Evolutionary conservation across 2,329 filamentous ascomycete species (phyloP).

Genomic region (Mycosphaerelloides madeirae): DNA sequence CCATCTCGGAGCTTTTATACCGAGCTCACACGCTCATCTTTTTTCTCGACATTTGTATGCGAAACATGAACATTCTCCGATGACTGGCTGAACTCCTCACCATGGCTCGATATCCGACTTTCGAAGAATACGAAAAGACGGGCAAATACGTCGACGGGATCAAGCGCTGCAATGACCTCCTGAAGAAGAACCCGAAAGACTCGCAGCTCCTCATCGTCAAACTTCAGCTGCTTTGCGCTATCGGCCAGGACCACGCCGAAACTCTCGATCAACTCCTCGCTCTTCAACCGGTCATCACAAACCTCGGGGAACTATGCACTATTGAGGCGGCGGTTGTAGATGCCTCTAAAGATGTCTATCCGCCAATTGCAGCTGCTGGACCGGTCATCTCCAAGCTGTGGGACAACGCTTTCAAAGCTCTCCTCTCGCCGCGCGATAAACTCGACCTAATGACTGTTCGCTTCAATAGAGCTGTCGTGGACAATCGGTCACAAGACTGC

Average conservation of each 20-base stretch:
- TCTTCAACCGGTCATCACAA: constrained; percentile 23
- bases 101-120: constrained; percentile 33
- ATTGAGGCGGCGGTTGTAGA: constrained; percentile 29
- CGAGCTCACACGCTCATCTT: too few relatives aligned
- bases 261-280: constrained; percentile 23
- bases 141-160: constrained; percentile 30
- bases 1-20: too few relatives aligned
- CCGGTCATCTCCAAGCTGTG: constrained; percentile 30
- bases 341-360: constrained; percentile 22
- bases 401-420: constrained; percentile 28
- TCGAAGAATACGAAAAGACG: constrained; percentile 28
- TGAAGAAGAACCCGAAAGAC: constrained; percentile 28
- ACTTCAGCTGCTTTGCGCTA: constrained; percentile 26
- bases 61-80: too few relatives aligned
- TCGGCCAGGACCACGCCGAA: constrained; percentile 16
- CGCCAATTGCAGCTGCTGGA: constrained; percentile 23
- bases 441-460: constrained; percentile 27
- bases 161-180: constrained; percentile 29
- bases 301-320: constrained; percentile 24
- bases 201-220: constrained; percentile 28
- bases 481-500: constrained; percentile 29
- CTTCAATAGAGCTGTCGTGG: constrained; percentile 27
- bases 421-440: constrained; percentile 19
- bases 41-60: too few relatives aligned
- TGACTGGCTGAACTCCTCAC: neutral